These are phyloP conservation scores for Auxenochlorella pyrenoidosa DNA, from an alignment of 139 green algal genomes.

Conservation along the genomic window DNA sequence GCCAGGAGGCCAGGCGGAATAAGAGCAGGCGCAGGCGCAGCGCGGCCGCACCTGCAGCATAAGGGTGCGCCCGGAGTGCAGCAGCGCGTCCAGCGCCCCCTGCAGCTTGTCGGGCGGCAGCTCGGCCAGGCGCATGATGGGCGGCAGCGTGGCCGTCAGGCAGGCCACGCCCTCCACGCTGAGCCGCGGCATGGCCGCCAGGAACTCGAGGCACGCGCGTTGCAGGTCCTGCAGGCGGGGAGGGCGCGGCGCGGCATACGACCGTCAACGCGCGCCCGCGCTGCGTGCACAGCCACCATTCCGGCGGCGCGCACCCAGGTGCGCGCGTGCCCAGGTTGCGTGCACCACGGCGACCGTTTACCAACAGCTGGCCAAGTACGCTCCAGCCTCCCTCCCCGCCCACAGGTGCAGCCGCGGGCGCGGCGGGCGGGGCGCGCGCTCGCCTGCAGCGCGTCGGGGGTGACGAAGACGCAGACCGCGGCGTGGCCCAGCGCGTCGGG, in stretches of 20 bases:
- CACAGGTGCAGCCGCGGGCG: too few species aligned
- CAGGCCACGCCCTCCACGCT: conserved; percentile 25
- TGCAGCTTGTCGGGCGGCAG: background rate
- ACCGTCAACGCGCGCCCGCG: too few species aligned
- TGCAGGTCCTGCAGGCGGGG: background rate
- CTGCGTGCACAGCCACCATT: too few species aligned
- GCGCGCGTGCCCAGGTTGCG: too few species aligned
- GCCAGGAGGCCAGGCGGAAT: too few species aligned
- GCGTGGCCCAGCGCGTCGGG: conserved; percentile 3
- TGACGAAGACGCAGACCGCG: background rate
- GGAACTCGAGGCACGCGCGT: background rate
- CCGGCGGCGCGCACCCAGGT: too few species aligned
- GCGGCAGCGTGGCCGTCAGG: conserved; percentile 4
- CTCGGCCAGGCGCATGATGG: conserved; percentile 15
- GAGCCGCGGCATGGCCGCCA: conserved; percentile 5
- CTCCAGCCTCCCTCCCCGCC: too few species aligned
- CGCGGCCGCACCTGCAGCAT: conserved; percentile 7
- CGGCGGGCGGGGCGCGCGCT: background rate
- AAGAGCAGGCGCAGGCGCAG: too few species aligned
- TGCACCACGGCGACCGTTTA: too few species aligned
- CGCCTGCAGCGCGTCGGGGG: background rate
- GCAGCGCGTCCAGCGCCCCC: conserved; percentile 11
- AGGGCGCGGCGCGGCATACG: background rate
- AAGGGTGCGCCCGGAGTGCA: conserved; percentile 22
- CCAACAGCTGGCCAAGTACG: too few species aligned